A percentile compares a stretch with the other conserved stretches of the same genome.
These are phyloP conservation scores for Cercospora beticola DNA, from an alignment of 2,329 filamentous ascomycete species.

Conservation along the genomic window DNA sequence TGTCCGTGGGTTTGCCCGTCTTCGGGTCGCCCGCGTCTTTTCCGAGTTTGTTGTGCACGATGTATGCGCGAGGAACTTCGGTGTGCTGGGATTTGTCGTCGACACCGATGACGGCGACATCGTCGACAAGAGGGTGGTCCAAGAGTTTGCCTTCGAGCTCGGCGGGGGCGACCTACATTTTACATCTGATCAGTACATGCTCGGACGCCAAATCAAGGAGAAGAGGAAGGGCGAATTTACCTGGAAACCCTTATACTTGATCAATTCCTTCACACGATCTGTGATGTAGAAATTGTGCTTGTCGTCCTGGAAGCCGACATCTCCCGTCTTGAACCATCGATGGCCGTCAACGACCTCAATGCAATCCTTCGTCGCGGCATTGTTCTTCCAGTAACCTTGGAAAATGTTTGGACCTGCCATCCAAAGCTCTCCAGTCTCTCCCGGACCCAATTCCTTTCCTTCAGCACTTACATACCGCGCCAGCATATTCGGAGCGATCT, in stretches of 20 bases:
- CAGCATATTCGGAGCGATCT: constrained; percentile 73
- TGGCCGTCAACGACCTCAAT: constrained; percentile 65
- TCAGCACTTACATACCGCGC: constrained; percentile 71
- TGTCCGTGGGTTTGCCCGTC: constrained; percentile 20
- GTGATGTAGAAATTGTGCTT: constrained; percentile 87
- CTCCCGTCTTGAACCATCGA: constrained; percentile 81
- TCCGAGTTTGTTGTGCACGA: constrained; percentile 42
- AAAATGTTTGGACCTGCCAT: constrained; percentile 79
- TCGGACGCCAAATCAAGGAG: background rate
- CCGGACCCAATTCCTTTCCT: constrained; percentile 60
- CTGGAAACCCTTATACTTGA: constrained; percentile 57
- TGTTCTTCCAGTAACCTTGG: constrained; percentile 74
- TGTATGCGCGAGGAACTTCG: constrained; percentile 49
- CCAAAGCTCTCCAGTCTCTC: constrained; percentile 61
- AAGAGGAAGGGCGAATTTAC: background rate
- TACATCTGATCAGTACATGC: background rate
- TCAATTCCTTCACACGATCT: constrained; percentile 73
- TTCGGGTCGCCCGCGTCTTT: constrained; percentile 35
- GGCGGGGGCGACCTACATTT: constrained; percentile 43
- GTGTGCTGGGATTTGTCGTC: constrained; percentile 48
- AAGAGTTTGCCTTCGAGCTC: constrained; percentile 50
- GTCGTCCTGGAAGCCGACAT: constrained; percentile 75
- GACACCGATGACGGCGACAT: constrained; percentile 50
- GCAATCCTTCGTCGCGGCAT: constrained; percentile 66
- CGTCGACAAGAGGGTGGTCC: constrained; percentile 45